Base-by-base conservation (phyloP, 2,329 filamentous ascomycete species). In the Phialocephala sp. region DNA sequence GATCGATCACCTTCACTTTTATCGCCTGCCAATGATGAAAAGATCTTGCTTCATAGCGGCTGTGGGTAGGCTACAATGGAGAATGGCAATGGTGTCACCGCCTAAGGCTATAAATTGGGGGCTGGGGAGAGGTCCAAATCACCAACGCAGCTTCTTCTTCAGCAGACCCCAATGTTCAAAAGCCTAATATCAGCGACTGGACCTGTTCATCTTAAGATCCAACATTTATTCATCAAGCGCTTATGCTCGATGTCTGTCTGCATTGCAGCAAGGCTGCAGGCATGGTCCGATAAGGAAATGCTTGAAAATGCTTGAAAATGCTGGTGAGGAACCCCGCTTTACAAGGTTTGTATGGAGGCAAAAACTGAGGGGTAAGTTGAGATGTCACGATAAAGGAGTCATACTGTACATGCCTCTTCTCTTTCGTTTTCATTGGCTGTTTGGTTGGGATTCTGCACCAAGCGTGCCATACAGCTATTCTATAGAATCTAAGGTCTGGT, bases 231-330 rank as follows among this genome's bases (percentile, higher is more conserved):
- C 24, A 55, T 55, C 52, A 35, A 27, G 52, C 52, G 52, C 52
- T 55, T 55, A 55, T 55, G 35, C 22, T n/a, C 22, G 35, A 55
- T 55, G 35, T 50, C 18, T 50, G 18, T 55, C 35, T n/a, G 35
- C 35, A 15, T 55, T 55, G 52, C 52, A 37, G 52, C 27, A 55
- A 55, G 52, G 24, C 24, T 55, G 52, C 35, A 35, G 52, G 24
- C 35, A 55, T 55, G 11, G 52, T 15, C 52, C 52, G 52, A 55
- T 55, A 55, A 55, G 52, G 47, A n/a, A 54, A 55, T 36, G 52
- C 52, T 36, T 55, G 12, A 32, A 32, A 32, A 32, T 32, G 27
- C 27, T 55, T 50, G 43, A 22, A 11, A 39, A 39, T 39, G 14
- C 36, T 39, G 36, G 37, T 14, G 37, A 41, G 4, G 20, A 50